Evolutionary conservation across 345 rosid species (phyloP), one percentile per base, ranked within the genome.

Genomic region (Sonneratia caseolaris): DNA sequence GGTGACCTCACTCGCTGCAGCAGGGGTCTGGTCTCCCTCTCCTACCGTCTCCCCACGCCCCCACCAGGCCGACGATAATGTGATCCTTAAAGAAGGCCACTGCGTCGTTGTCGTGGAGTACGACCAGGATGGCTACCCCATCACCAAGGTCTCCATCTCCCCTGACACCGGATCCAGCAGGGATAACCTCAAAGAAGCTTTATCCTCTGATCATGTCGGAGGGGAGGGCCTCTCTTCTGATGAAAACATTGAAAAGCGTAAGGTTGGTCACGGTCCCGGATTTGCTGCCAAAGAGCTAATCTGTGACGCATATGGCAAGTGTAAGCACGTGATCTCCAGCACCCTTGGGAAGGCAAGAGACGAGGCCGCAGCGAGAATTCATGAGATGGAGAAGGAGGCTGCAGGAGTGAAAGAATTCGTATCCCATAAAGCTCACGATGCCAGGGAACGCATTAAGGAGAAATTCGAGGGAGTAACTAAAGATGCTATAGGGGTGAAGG

Each of bases 11-110:
- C 74, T 91, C 16, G 79, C 86, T n/a, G 81, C 79, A 13, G 84
- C 93, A 55, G 80, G 86, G 64, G 80, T 87, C 2, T 86, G 85
- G 87, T 85, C 93, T 68, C 69, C 93, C 87, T 57, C 64, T 35
- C 64, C 64, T 57, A 57, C 64, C 66, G 13, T 32, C 18, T 24
- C 7, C 32, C 68, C 10, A 36, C 83, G 86, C 1, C 68, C 43
- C 71, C 4, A 64, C 47, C 42, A 13, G 37, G 45, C 47, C 32
- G 56, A 68, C 13, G 74, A 68, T 19, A 84, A 82, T 45, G 88
- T 86, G 21, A 83, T 87, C 32, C 81, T 89, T 16, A 89, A 86
- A 79, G 89, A 84, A 48, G 97, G 92, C 5, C 93, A 86, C 64
- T 79, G 84, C 19, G 83, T 85, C 3, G 82, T 92, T 7, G 87